A percentile compares a stretch with the other conserved stretches of the same genome.
These are phyloP conservation scores for Pyrenula massariospora DNA, from an alignment of 495 filamentous ascomycete genomes.

Conservation along the genomic window DNA sequence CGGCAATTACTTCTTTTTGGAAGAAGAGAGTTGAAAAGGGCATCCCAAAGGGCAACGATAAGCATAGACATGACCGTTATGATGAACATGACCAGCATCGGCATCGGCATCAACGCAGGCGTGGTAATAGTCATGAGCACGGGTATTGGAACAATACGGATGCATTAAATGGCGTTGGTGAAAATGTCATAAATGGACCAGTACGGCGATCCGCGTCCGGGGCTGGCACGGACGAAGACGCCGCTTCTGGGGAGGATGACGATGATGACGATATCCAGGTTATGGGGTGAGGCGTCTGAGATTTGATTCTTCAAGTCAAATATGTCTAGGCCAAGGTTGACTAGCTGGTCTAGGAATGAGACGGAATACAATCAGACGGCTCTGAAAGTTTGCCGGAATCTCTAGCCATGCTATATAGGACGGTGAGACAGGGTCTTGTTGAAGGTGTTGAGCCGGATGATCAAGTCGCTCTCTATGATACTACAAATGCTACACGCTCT, in stretches of 20 bases:
- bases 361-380: no score
- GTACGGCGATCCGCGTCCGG: conserved; percentile 13
- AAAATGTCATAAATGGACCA: conserved; percentile 24
- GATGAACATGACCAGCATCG: conserved; percentile 31
- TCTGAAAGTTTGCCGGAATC: no score
- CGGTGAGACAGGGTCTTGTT: no score
- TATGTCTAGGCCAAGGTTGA: no score
- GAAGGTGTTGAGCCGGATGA: no score
- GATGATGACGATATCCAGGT: conserved; percentile 32
- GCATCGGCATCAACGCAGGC: conserved; percentile 23
- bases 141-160: conserved; percentile 20
- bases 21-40: conserved; percentile 74
- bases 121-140: conserved; percentile 10
- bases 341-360: no score
- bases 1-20: conserved; percentile 96
- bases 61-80: conserved; percentile 27
- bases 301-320: background rate
- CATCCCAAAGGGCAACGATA: conserved; percentile 31
- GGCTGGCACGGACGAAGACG: conserved; percentile 29
- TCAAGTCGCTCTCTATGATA: no score
- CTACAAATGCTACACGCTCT: no score
- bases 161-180: conserved; percentile 32
- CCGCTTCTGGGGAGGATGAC: conserved; percentile 32
- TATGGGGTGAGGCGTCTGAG: background rate
- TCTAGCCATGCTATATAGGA: no score